Evolutionary conservation across 768 basidiomycete species (phyloP).

Genomic region (Mycena sanguinolenta): DNA sequence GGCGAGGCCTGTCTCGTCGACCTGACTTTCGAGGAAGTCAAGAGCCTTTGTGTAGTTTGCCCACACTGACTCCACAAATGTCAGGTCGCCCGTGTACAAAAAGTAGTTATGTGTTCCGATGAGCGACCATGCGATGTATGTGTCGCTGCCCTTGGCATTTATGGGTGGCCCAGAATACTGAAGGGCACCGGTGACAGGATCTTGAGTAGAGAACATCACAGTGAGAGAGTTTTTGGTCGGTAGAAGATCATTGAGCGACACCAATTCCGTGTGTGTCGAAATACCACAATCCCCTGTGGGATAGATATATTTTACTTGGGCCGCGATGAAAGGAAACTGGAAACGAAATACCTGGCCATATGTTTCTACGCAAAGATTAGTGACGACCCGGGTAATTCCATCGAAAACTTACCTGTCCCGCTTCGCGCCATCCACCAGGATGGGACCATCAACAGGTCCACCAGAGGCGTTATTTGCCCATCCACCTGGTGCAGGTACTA

Average conservation of each 20-base stretch:
- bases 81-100: conserved; percentile 62
- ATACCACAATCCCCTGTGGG: conserved; percentile 56
- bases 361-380: conserved; percentile 40
- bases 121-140: conserved; percentile 66
- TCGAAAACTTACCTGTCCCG: conserved; percentile 56
- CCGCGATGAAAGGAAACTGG: background rate
- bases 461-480: conserved; percentile 65
- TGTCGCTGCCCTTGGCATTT: conserved; percentile 54
- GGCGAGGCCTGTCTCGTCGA: conserved; percentile 55
- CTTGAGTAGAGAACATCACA: conserved; percentile 63
- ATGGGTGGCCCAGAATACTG: conserved; percentile 58
- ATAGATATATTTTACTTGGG: background rate
- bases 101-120: conserved; percentile 58
- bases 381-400: background rate
- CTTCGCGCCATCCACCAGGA: conserved; percentile 67
- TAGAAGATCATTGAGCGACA: conserved; percentile 50
- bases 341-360: conserved; percentile 41
- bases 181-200: conserved; percentile 59
- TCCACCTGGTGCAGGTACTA: conserved; percentile 45
- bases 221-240: conserved; percentile 61
- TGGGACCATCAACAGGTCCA: conserved; percentile 62
- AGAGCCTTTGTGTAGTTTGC: conserved; percentile 57
- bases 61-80: conserved; percentile 59
- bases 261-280: conserved; percentile 53
- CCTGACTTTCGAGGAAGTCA: conserved; percentile 56